phyloP scores from a whole-genome alignment of 768 basidiomycete genomes.

The Tulasnella sp. region DNA sequence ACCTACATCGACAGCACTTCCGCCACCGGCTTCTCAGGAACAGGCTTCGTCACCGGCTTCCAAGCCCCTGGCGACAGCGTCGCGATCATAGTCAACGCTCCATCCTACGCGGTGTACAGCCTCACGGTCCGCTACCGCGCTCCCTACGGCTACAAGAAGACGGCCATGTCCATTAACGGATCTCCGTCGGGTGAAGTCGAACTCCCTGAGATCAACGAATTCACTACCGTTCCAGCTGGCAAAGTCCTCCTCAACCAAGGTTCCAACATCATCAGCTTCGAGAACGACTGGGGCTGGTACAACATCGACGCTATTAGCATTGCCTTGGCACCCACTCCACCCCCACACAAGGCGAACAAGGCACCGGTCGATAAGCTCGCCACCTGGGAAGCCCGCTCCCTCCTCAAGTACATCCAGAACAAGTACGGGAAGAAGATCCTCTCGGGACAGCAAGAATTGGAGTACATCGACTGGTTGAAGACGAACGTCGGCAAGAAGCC shows the following conservation, averaged over 20 bases:
- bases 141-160: constrained; percentile 19
- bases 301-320: constrained; percentile 31
- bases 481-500: constrained; percentile 35
- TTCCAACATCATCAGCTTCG: constrained; percentile 31
- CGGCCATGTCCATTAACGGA: not conserved
- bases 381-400: constrained; percentile 22
- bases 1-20: constrained; percentile 28
- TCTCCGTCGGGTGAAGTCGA: not conserved
- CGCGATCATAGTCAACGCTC: constrained; percentile 6
- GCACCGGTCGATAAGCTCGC: constrained; percentile 27
- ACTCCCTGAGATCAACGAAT: not conserved
- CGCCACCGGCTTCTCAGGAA: constrained; percentile 29
- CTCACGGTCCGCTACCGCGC: constrained; percentile 23
- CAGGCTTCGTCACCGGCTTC: constrained; percentile 28
- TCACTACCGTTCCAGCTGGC: constrained; percentile 24
- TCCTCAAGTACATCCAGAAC: constrained; percentile 32
- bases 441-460: constrained; percentile 35
- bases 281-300: constrained; percentile 36
- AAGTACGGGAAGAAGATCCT: constrained; percentile 33
- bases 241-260: constrained; percentile 33
- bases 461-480: constrained; percentile 30
- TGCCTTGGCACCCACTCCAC: constrained; percentile 20
- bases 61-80: not conserved
- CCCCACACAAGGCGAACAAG: constrained; percentile 34
- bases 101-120: constrained; percentile 1